phyloP scores from a whole-genome alignment of 225 moss, liverwort and hornwort species.

The Lunularia cruciata region DNA sequence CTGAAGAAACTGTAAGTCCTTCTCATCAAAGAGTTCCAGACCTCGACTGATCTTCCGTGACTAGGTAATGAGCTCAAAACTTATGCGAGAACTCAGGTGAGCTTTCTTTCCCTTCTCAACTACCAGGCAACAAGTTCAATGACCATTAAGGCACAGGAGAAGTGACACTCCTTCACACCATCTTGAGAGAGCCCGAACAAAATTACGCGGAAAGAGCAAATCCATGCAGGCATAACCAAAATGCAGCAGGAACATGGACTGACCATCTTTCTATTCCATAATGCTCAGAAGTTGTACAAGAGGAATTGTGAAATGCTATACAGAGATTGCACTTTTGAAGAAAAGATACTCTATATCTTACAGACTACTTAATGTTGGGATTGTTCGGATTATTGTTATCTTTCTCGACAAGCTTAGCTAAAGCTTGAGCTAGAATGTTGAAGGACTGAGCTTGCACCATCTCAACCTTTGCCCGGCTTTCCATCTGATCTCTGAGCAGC shows the following conservation, averaged over 20 bases:
- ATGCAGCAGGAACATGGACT: conserved; percentile 6
- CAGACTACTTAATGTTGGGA: conserved; percentile 16
- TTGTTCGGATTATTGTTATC: conserved; percentile 14
- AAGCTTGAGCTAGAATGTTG: conserved; percentile 29
- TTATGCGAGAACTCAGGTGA: neutral
- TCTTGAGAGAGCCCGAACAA: neutral
- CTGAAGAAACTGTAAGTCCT: no score
- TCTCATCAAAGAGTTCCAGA: conserved; percentile 6
- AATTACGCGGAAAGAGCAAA: neutral
- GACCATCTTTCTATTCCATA: conserved; percentile 9
- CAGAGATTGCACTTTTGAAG: conserved; percentile 10
- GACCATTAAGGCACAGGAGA: no score
- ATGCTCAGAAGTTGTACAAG: conserved; percentile 16
- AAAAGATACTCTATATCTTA: conserved; percentile 20
- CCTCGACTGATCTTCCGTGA: neutral
- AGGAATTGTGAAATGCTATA: conserved; percentile 21
- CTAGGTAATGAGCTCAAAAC: neutral
- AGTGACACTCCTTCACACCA: neutral
- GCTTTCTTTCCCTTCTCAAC: neutral
- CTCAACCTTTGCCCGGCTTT: conserved; percentile 28
- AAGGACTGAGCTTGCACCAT: conserved; percentile 32
- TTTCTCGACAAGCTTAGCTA: conserved; percentile 29
- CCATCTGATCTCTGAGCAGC: conserved; percentile 32
- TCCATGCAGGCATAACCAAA: neutral
- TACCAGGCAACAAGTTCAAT: neutral